Conservation (phyloP, 306 rosid species). For the Prunus fruticosa region DNA sequence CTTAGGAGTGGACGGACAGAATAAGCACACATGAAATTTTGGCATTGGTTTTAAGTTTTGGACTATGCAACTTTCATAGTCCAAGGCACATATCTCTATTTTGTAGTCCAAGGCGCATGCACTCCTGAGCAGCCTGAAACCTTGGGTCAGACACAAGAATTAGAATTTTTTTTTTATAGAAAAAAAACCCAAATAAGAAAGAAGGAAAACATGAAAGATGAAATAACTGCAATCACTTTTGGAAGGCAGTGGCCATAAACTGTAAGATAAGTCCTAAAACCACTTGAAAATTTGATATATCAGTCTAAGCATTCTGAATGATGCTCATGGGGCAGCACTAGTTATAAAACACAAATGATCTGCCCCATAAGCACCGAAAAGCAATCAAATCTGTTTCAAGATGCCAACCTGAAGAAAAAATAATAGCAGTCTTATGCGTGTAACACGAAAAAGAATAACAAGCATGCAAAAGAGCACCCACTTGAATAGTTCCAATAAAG, state of each 20-base stretch:
- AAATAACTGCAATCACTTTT: background rate
- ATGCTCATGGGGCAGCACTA: background rate
- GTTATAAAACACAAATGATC: background rate
- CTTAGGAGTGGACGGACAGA: background rate
- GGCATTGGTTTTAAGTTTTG: background rate
- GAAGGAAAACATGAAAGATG: background rate
- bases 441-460: too few species aligned
- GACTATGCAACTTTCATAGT: background rate
- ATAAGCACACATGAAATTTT: constrained; percentile 11
- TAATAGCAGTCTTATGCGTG: too few species aligned
- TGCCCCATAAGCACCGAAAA: background rate
- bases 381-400: background rate
- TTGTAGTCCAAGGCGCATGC: background rate
- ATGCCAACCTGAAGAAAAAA: background rate
- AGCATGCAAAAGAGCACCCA: too few species aligned
- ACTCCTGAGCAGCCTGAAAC: background rate
- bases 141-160: background rate
- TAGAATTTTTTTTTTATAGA: background rate
- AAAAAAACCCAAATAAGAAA: background rate
- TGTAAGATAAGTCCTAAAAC: background rate
- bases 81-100: background rate
- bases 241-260: background rate
- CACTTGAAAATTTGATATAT: background rate
- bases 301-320: background rate
- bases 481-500: too few species aligned